These are phyloP conservation scores for Penicillium goetzii DNA, from an alignment of 495 filamentous ascomycete genomes.

Conservation along the genomic window DNA sequence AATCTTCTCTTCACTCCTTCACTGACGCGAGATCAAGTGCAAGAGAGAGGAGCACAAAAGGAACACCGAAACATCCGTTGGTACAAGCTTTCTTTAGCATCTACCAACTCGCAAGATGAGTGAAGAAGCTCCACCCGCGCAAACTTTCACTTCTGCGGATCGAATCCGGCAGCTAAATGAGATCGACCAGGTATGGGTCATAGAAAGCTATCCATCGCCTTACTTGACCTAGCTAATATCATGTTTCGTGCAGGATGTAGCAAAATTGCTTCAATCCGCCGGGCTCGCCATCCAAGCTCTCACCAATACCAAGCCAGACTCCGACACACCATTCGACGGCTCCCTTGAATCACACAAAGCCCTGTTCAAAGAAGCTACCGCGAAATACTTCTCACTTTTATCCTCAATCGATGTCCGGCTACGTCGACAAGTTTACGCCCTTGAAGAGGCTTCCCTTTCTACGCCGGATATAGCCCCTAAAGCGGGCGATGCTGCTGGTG, in stretches of 20 bases:
- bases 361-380: slow-evolving; percentile 63
- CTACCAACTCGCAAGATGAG: slow-evolving; percentile 8
- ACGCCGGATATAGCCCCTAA: slow-evolving; percentile 40
- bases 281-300: slow-evolving; percentile 71
- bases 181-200: slow-evolving; percentile 64
- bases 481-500: slow-evolving; percentile 31
- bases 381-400: slow-evolving; percentile 69
- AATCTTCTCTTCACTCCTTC: neutral
- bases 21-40: neutral
- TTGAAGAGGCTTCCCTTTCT: slow-evolving; percentile 80
- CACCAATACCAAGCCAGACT: slow-evolving; percentile 52
- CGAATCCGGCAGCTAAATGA: slow-evolving; percentile 77
- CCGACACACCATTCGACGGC: slow-evolving; percentile 33
- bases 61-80: neutral
- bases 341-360: slow-evolving; percentile 57
- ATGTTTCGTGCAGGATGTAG: slow-evolving; percentile 50
- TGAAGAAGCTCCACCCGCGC: slow-evolving; percentile 21
- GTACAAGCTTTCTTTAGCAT: neutral
- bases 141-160: slow-evolving; percentile 63
- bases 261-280: slow-evolving; percentile 66
- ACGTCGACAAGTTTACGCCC: slow-evolving; percentile 74
- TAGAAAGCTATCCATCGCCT: neutral
- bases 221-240: slow-evolving; percentile 2
- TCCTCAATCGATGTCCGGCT: slow-evolving; percentile 71
- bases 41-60: neutral